These are phyloP conservation scores for Mariannaea elegans DNA, from an alignment of 2,329 filamentous ascomycete genomes.

Conservation along the genomic window DNA sequence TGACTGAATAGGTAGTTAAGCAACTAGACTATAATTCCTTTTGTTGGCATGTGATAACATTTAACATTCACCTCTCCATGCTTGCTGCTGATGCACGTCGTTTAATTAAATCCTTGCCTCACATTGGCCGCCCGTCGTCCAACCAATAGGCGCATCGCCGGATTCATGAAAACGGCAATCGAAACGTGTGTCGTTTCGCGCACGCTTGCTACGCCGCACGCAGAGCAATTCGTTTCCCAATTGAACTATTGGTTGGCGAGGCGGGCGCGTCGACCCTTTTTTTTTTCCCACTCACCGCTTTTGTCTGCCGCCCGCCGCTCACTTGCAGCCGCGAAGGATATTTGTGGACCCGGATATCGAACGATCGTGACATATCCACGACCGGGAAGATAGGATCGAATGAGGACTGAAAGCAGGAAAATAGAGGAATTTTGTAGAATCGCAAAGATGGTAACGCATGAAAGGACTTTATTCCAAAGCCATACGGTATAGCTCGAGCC, in stretches of 20 bases:
- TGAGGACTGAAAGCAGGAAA: neutral
- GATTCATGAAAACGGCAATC: conserved; percentile 36
- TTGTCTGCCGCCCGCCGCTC: conserved; percentile 1
- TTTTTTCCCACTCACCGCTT: conserved; percentile 13
- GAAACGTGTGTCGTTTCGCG: conserved; percentile 8
- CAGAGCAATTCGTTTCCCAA: too few species aligned
- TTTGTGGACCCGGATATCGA: neutral
- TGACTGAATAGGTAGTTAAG: too few species aligned
- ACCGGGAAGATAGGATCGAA: neutral
- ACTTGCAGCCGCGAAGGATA: neutral
- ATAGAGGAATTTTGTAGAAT: neutral
- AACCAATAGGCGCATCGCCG: conserved; percentile 30
- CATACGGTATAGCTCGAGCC: too few species aligned
- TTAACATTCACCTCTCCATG: neutral
- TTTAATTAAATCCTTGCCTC: conserved; percentile 17
- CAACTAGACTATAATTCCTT: neutral
- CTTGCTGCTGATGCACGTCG: conserved; percentile 22
- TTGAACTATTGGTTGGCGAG: too few species aligned
- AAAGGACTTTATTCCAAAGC: too few species aligned
- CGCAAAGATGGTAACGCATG: neutral
- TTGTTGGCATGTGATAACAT: neutral
- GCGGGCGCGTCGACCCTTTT: too few species aligned
- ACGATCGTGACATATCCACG: neutral
- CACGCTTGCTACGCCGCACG: conserved; percentile 9
- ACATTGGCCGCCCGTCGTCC: conserved; percentile 4